A percentile compares a stretch with the other conserved stretches of the same genome.
These are phyloP conservation scores for Rhodocollybia butyracea DNA, from an alignment of 768 basidiomycete genomes.

Conservation along the genomic window DNA sequence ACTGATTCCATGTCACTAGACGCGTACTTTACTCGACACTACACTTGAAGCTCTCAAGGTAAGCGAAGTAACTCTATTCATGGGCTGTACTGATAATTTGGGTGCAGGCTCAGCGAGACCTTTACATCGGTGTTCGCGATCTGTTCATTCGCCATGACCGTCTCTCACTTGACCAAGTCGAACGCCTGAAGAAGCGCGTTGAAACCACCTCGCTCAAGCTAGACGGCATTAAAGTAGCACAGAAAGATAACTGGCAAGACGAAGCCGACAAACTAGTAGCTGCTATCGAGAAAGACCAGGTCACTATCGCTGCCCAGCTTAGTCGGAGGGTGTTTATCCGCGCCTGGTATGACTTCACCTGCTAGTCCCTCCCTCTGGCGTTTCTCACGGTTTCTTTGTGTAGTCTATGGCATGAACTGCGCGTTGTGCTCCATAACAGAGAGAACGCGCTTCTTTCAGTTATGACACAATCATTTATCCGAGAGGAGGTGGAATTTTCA, in stretches of 20 bases:
- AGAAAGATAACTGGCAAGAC: conserved; percentile 83
- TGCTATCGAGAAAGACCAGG: conserved; percentile 83
- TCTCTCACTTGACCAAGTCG: conserved; percentile 86
- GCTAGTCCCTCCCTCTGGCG: not conserved
- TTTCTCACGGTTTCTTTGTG: conserved; percentile 3
- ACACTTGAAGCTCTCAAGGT: conserved; percentile 82
- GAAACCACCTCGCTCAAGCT: conserved; percentile 74
- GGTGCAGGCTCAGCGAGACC: conserved; percentile 68
- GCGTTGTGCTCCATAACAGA: conserved; percentile 86
- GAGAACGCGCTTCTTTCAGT: conserved; percentile 81
- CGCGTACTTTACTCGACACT: conserved; percentile 56
- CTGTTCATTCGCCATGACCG: conserved; percentile 85
- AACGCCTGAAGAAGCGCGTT: conserved; percentile 82
- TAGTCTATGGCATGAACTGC: conserved; percentile 96
- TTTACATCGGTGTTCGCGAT: conserved; percentile 85
- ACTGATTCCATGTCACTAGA: conserved; percentile 35
- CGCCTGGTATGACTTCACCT: conserved; percentile 56
- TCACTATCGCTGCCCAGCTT: conserved; percentile 69
- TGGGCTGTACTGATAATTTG: conserved; percentile 10
- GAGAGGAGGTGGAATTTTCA: conserved; percentile 68
- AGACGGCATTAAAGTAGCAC: conserved; percentile 62
- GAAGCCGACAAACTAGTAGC: conserved; percentile 76
- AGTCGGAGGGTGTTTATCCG: conserved; percentile 84
- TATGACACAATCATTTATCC: conserved; percentile 67
- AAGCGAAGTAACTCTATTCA: conserved; percentile 12